Evolutionary conservation across 805 yeast genomes (phyloP), one percentile per base, ranked within the genome.

Genomic region (Candida nonsorbophila): DNA sequence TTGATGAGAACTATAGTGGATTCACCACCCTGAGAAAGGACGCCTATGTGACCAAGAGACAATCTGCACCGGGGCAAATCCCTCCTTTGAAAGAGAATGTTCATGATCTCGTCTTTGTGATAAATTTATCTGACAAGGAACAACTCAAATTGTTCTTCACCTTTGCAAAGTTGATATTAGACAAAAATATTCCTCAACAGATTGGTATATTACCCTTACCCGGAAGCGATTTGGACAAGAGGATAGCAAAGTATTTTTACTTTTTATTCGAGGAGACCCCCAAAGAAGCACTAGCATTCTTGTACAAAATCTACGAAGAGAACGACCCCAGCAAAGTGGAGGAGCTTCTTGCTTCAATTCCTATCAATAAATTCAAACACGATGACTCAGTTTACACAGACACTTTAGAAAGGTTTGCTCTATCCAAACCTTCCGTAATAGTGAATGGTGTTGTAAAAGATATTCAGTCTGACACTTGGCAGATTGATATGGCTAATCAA

Each of bases 121-220:
- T 88, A 8, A 77, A 79, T 39, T 58, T 86, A 13, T 58, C 77
- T 2, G 63, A 75, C 37, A 58, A 60, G 9, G 55, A 60, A 3
- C 80, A 83, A 34, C 43, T 79, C 12, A 49, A 59, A 11, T 72
- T 69, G 2, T 51, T 79, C 16, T 53, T 70, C 12, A 61, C 79
- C 6, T 59, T 77, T 19, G 44, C 79, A 2, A 62, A 67, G 15
- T 52, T 72, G 2, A 58, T 77, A 3, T 44, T 77, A n/a, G 62
- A 68, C 8, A 69, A 73, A 24, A 74, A 76, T 1, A 66, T 83
- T 11, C 84, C 95, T 0, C 82, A 87, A 40, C 81, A 88, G 51
- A 47, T 90, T 29, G 98, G 97, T 5, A 38, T 90, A 3, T 60
- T 90, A n/a, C 95, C 97, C 0, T 34, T 82, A 3, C 46, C 54